phyloP scores from a whole-genome alignment of 2,329 filamentous ascomycete species.

The Sporothrix phasma region DNA sequence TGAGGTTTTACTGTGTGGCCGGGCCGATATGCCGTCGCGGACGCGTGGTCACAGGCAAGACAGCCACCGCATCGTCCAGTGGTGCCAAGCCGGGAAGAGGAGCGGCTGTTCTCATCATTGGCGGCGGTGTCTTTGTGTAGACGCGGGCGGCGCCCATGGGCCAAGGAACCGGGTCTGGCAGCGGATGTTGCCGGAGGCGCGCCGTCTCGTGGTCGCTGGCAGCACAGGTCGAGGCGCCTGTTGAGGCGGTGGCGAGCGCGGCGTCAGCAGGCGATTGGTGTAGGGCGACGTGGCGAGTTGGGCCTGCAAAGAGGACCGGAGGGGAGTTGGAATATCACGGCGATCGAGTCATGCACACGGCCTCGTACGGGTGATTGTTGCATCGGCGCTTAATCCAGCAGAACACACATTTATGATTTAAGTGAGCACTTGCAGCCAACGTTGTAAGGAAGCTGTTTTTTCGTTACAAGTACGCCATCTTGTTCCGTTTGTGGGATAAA shows the following conservation, averaged over 20 bases:
- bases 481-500: too few species aligned
- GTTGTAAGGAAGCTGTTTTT: too few species aligned
- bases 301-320: too few species aligned
- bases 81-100: slow-evolving; percentile 86
- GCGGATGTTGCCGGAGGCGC: too few species aligned
- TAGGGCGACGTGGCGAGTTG: neutral
- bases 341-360: too few species aligned
- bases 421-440: too few species aligned
- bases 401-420: too few species aligned
- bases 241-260: neutral
- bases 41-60: slow-evolving; percentile 67
- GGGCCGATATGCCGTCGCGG: slow-evolving; percentile 57
- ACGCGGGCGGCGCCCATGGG: neutral
- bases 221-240: neutral
- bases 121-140: slow-evolving; percentile 70
- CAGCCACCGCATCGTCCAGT: slow-evolving; percentile 82
- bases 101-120: slow-evolving; percentile 92
- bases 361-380: too few species aligned
- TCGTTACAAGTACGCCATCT: too few species aligned
- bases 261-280: neutral
- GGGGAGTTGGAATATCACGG: neutral
- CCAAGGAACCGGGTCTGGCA: too few species aligned
- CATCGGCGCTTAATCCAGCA: too few species aligned
- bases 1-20: slow-evolving; percentile 91
- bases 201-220: neutral